Evolutionary conservation across 2,329 filamentous ascomycete genomes (phyloP), one percentile per base, ranked within the genome.

Genomic region (Eurotiales sp.): DNA sequence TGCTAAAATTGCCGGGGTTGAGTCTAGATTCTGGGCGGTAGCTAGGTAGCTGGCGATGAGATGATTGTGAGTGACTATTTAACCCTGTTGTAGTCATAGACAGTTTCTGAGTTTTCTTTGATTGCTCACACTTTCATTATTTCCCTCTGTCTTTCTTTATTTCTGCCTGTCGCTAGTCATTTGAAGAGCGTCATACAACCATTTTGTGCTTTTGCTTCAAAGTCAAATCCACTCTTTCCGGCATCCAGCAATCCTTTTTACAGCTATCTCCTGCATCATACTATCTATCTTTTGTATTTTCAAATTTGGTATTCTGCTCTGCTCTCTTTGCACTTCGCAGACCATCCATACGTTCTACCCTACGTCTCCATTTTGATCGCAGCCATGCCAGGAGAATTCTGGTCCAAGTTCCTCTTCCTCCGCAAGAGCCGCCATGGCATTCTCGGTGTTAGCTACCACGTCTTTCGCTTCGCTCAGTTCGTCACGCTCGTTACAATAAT

Each of bases 381-480:
- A 44, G 8, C 46, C 6, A 17, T 8, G 23, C 22, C 22, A 25
- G 36, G 8, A 15, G 36, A 23, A 40, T 43, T 29, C 11, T 15
- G 29, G 15, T 34, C 17, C 29, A 44, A 34, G 7, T 27, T 46
- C 23, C 29, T 22, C 27, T 30, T 40, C 8, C 23, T 52, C 2
- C 22, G 29, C n/a, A 36, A 77, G 45, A 51, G 42, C 19, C 51
- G 59, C 40, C 85, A 84, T 68, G 86, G 88, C 61, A 86, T 86
- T 66, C 74, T 93, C 59, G 89, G 87, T 68, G 83, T 86, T 61
- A 87, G 86, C 59, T 95, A 95, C 74, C 83, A 88, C 53, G 75
- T 83, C 58, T 81, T 86, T 59, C 85, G 91, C 43, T 77, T 79
- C 52, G 77, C 91, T 59, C 85, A 95, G 66, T 78, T 82, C 54